These are phyloP conservation scores for Boletus rubroflammeus DNA, from an alignment of 768 basidiomycete species.

Conservation along the genomic window DNA sequence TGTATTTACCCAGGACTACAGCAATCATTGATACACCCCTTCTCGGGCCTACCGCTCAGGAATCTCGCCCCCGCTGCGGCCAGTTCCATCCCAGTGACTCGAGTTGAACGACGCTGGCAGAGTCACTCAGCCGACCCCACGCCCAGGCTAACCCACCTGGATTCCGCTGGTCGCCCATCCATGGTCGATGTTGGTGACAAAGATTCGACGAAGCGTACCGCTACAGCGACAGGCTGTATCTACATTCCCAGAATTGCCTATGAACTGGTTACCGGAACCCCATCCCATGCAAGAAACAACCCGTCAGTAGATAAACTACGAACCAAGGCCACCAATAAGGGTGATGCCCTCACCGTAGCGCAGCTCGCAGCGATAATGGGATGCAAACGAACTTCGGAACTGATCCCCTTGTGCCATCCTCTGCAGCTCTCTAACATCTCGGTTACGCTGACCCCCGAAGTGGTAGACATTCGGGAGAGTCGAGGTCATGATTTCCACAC, in stretches of 20 bases:
- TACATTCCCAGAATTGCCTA: slow-evolving; percentile 63
- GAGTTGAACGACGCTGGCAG: slow-evolving; percentile 23
- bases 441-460: slow-evolving; percentile 56
- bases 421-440: slow-evolving; percentile 67
- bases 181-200: slow-evolving; percentile 86
- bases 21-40: slow-evolving; percentile 3
- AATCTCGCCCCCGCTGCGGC: not conserved
- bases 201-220: slow-evolving; percentile 53
- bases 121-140: slow-evolving; percentile 9
- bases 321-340: slow-evolving; percentile 58
- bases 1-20: slow-evolving; percentile 22
- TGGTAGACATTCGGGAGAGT: slow-evolving; percentile 4
- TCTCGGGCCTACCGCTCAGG: not conserved
- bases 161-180: slow-evolving; percentile 60
- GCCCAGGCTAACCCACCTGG: slow-evolving; percentile 65
- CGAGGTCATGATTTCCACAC: not conserved
- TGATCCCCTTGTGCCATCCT: slow-evolving; percentile 89
- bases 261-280: slow-evolving; percentile 47
- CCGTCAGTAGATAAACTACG: slow-evolving; percentile 33
- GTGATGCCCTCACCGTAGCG: slow-evolving; percentile 68
- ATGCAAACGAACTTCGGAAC: slow-evolving; percentile 74
- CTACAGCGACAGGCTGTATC: slow-evolving; percentile 75
- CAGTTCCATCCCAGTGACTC: not conserved
- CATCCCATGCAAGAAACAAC: slow-evolving; percentile 1
- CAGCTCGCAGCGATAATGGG: slow-evolving; percentile 88